Conservation (phyloP, 495 filamentous ascomycete species). For the Aspergillus carlsbadensis region DNA sequence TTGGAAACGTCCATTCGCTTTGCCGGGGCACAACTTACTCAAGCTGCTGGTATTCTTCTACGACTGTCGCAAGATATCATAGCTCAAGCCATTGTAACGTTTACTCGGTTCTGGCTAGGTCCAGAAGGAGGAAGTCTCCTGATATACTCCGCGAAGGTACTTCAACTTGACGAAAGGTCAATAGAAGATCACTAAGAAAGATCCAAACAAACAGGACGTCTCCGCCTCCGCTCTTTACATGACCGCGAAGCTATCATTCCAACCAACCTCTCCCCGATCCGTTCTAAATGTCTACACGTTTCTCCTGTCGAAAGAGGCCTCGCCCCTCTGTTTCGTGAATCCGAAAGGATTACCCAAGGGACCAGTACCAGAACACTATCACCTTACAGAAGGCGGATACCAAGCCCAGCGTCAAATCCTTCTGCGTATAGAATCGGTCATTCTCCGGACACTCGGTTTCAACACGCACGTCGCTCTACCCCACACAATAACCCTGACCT, state of each 20-base stretch:
- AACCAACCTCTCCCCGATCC: conserved; percentile 72
- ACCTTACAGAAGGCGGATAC: conserved; percentile 73
- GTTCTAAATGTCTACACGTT: conserved; percentile 82
- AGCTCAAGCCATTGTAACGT: conserved; percentile 82
- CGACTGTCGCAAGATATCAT: conserved; percentile 86
- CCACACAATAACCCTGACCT: conserved; percentile 86
- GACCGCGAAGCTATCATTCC: conserved; percentile 77
- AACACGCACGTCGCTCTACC: conserved; percentile 81
- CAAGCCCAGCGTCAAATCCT: conserved; percentile 59
- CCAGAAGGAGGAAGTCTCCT: conserved; percentile 61
- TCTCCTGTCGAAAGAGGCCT: conserved; percentile 64
- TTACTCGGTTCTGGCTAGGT: conserved; percentile 83
- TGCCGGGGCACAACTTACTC: conserved; percentile 70
- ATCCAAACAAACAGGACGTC: conserved; percentile 55
- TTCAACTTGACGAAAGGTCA: neutral
- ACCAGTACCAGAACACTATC: conserved; percentile 59
- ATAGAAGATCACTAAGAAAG: neutral
- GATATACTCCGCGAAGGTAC: conserved; percentile 56
- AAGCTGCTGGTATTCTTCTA: conserved; percentile 83
- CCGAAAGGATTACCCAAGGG: conserved; percentile 29
- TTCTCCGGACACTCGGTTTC: conserved; percentile 76
- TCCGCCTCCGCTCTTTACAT: conserved; percentile 83
- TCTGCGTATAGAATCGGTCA: conserved; percentile 67
- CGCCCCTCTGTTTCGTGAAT: conserved; percentile 55
- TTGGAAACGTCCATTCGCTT: conserved; percentile 66